These are phyloP conservation scores for Xenoacremonium recifei DNA, from an alignment of 2,329 filamentous ascomycete species.

Conservation along the genomic window DNA sequence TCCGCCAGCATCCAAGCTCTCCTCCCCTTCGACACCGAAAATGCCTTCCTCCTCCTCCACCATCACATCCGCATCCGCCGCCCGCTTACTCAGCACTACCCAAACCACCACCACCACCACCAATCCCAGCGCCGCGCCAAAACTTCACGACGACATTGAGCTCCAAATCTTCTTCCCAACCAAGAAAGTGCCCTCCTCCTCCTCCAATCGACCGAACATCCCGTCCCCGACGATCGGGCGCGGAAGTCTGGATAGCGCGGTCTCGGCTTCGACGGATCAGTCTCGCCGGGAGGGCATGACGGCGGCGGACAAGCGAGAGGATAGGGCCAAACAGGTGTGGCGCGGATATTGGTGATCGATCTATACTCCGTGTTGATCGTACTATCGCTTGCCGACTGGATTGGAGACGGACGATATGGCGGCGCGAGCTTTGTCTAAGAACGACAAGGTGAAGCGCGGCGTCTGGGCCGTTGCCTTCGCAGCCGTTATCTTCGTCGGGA, in stretches of 20 bases:
- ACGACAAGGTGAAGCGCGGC: constrained; percentile 33
- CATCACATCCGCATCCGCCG: no score
- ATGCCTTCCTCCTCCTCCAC: no score
- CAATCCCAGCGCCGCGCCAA: background rate
- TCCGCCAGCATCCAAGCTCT: no score
- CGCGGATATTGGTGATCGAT: constrained; percentile 24
- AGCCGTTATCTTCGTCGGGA: constrained; percentile 45
- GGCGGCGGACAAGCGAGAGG: constrained; percentile 15
- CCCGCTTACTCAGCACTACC: constrained; percentile 17
- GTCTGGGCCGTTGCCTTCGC: constrained; percentile 44
- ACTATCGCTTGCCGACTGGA: no score
- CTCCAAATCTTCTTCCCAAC: background rate
- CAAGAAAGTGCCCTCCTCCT: no score
- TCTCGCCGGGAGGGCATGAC: constrained; percentile 16
- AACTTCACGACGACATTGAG: background rate
- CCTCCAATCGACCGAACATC: no score
- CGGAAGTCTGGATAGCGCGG: no score
- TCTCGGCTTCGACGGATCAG: constrained; percentile 3
- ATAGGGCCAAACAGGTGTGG: constrained; percentile 24
- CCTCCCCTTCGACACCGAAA: no score
- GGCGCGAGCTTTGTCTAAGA: constrained; percentile 24
- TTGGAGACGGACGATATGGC: no score
- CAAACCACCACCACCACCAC: constrained; percentile 1
- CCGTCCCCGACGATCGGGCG: no score
- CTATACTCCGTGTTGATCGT: no score